A percentile compares a stretch with the other conserved stretches of the same genome.
Conservation (phyloP, 1,284 basidiomycete species). For the Cutaneotrichosporon cyanovorans region DNA sequence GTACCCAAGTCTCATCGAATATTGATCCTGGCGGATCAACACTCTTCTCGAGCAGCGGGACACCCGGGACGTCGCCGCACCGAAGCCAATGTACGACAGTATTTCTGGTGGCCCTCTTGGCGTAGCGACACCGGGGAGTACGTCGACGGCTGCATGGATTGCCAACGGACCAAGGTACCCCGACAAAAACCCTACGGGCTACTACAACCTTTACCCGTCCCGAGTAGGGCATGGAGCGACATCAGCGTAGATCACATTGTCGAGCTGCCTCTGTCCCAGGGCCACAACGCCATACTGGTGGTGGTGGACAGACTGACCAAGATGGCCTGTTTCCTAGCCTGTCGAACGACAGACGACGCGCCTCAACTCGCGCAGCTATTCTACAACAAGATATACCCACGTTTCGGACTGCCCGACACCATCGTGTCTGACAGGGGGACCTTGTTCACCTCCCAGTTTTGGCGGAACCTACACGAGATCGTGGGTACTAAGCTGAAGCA, state of each 20-base stretch:
- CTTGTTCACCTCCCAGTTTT: conserved; percentile 10
- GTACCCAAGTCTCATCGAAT: neutral
- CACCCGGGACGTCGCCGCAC: conserved; percentile 49
- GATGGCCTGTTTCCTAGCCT: neutral
- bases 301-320: conserved; percentile 45
- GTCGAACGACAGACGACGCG: neutral
- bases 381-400: conserved; percentile 14
- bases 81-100: conserved; percentile 15
- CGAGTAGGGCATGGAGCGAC: conserved; percentile 40
- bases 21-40: conserved; percentile 8
- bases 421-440: neutral
- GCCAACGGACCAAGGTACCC: conserved; percentile 36
- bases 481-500: neutral
- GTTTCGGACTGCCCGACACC: neutral
- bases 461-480: neutral
- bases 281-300: conserved; percentile 44
- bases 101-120: conserved; percentile 32
- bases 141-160: conserved; percentile 37
- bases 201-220: conserved; percentile 39
- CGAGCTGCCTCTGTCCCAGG: conserved; percentile 43
- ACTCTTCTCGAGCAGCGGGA: conserved; percentile 26
- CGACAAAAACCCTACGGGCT: conserved; percentile 42
- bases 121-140: conserved; percentile 20
- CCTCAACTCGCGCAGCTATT: neutral
- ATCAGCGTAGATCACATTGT: conserved; percentile 50